Base-by-base conservation (phyloP, 2,329 filamentous ascomycete species). In the Camillea tinctor region DNA sequence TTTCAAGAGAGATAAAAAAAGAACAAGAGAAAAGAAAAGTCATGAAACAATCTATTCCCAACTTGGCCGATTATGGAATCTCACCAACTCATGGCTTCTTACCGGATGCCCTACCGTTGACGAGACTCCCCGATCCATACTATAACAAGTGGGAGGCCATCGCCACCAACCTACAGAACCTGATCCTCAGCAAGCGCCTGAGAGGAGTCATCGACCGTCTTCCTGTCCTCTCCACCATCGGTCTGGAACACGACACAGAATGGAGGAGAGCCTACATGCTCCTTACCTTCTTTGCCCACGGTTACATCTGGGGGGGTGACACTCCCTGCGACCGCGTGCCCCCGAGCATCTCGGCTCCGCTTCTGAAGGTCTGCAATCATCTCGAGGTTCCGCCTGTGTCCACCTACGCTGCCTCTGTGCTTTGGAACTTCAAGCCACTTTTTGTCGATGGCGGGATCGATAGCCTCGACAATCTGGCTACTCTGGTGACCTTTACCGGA, bases 361-460 rank as follows among this genome's bases (percentile, higher is more conserved):
- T 98, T 66, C 81, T 96, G 55, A 79, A 88, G 65, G 84, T 96
- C 52, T 94, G 91, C 67, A 80, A 84, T 51, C 86, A 87, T 63
- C 85, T 99, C 19, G 91, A 98, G 71, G 81, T 99, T 23, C 93
- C 92, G 6, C 91, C 93, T 1, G 94, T 99, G 24, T 95, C 94
- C 53, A 97, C 94, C 19, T 99, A 97, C 73, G 92, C 95, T 6
- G 92, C 90, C 7, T 82, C 97, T 3, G 94, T 92, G 66, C 82
- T 99, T 23, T 99, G 95, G 95, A 99, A 99, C 77, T 98, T 93
- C 82, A 94, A 93, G 76, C 92, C 93, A 0, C 84, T 98, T 57
- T 97, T 98, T 72, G 79, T 87, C 61, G 86, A 92, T 63, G 93
- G 97, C 74, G 84, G 85, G 40, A 86, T 95, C 59, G 92, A 96